Evolutionary conservation across 257 asterid genomes (phyloP), one percentile per base, ranked within the genome.

Genomic region (Salvia rosmarinus): DNA sequence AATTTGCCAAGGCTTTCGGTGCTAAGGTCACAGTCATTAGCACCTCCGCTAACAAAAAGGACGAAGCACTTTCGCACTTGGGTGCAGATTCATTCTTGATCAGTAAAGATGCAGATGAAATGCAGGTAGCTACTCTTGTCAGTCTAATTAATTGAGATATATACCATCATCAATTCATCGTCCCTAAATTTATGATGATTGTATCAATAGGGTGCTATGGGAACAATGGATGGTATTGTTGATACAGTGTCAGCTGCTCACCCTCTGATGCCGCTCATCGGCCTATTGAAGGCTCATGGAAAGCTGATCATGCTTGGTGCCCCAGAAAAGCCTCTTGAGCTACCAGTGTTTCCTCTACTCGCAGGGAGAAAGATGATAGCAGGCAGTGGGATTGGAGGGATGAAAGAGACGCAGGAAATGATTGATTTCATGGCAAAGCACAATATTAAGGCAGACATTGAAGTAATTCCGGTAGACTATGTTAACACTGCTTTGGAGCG

Each of bases 221-320:
- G 76, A 12, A 73, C 84, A 16, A 32, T 84, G 73, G 86, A 81
- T 74, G 86, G 86, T 0, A 81, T 81, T 21, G 42, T 77, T 1
- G 89, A 85, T 25, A 82, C 89, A 1, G 87, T 85, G 0, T 77
- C 86, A 0, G 87, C 80, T 3, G 52, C 5, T 60, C 90, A 85
- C 43, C 75, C 81, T 8, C 9, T 80, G 49, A 1, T 60, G 55
- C 89, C 85, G 1, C 71, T 85, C 68, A 44, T 82, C 12, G 60
- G 43, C 9, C 59, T 83, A 13, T 44, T 85, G 65, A 83, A 81
- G 71, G 16, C 77, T 42, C 74, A 81, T 12, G 87, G 87, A 4
- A 85, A 83, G 83, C 74, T 85, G 42, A 69, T 83, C 1, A 40
- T 82, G 81, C 75, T 85, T 30, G 90, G 90, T 35, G 84, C 67